Conservation (phyloP, 2,329 filamentous ascomycete genomes). For the Colletotrichum limetticola region DNA sequence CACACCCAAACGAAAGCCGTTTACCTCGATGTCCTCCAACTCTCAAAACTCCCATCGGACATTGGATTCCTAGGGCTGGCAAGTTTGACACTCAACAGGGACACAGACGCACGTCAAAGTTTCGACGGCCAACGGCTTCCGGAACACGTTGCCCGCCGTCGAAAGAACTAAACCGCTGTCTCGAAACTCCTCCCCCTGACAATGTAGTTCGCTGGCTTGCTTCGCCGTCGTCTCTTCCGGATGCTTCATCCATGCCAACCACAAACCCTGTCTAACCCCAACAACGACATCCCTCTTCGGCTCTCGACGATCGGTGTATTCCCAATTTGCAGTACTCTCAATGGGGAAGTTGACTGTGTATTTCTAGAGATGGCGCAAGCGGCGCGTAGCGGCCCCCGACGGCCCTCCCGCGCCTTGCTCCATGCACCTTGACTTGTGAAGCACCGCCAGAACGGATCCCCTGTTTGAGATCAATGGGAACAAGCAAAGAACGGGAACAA, state of each 20-base stretch:
- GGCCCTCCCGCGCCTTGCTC: not conserved
- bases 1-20: not conserved
- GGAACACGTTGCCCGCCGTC: not conserved
- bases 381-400: conserved; percentile 1
- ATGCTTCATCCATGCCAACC: conserved; percentile 1
- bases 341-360: not conserved
- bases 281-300: conserved; percentile 21
- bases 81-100: not conserved
- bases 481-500: not conserved
- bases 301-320: not conserved
- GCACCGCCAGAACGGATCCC: not conserved
- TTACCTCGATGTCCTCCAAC: not conserved
- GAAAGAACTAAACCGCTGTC: not conserved
- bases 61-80: not conserved
- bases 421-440: not conserved
- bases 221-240: conserved; percentile 12
- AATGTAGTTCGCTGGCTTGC: not conserved
- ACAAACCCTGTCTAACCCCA: not conserved
- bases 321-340: not conserved
- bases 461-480: conserved; percentile 4
- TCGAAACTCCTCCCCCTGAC: not conserved
- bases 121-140: not conserved
- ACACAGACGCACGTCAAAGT: not conserved
- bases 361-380: not conserved
- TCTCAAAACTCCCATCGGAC: not conserved